These are phyloP conservation scores for Rhytidiadelphus loreus DNA, from an alignment of 225 moss, liverwort and hornwort species.

Conservation along the genomic window DNA sequence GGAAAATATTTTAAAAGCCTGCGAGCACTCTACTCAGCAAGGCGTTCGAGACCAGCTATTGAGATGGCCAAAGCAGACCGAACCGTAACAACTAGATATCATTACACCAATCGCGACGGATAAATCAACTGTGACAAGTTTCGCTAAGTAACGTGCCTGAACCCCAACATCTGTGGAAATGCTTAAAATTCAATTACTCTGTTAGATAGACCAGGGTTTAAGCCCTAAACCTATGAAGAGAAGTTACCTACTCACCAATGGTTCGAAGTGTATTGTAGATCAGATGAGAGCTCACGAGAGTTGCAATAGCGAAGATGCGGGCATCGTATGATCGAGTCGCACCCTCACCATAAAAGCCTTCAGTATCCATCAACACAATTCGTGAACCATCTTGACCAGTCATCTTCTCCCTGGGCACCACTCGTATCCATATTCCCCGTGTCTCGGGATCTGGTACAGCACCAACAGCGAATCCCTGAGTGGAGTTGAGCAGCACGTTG, in stretches of 20 bases:
- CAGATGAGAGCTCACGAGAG: conserved; percentile 83
- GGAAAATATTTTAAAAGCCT: not conserved
- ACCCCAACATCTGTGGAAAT: not conserved
- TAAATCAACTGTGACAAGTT: not conserved
- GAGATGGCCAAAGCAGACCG: not conserved
- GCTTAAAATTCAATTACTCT: not conserved
- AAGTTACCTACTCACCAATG: conserved; percentile 40
- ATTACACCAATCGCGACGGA: not conserved
- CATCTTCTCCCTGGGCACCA: conserved; percentile 61
- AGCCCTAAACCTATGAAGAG: conserved; percentile 2
- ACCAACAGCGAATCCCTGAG: conserved; percentile 79
- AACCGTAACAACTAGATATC: not conserved
- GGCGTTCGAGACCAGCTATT: not conserved
- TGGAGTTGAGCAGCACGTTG: conserved; percentile 82
- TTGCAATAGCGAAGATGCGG: conserved; percentile 85
- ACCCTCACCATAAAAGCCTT: conserved; percentile 96
- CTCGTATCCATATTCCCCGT: conserved; percentile 82
- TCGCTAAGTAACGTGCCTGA: not conserved
- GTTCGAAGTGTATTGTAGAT: conserved; percentile 88
- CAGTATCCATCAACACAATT: conserved; percentile 80
- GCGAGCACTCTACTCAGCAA: not conserved
- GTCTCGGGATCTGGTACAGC: conserved; percentile 95
- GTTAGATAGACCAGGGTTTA: not conserved
- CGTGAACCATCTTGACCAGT: conserved; percentile 63
- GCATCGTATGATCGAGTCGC: conserved; percentile 90